phyloP scores from a whole-genome alignment of 352 stramenopile genomes.

The Phytophthora cajani region DNA sequence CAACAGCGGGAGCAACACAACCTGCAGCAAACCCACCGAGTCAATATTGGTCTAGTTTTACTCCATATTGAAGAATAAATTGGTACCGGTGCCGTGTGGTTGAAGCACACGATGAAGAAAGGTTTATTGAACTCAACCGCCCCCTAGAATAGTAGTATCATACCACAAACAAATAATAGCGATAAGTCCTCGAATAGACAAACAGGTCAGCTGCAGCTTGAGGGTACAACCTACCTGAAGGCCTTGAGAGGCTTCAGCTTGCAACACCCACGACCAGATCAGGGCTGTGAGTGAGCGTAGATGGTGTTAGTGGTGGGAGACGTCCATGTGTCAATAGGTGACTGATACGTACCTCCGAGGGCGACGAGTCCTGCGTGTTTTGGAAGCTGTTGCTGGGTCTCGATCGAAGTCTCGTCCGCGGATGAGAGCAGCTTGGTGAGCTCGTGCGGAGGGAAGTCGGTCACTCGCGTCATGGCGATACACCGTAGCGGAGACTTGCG shows the following conservation, averaged over 20 bases:
- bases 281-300: slow-evolving; percentile 18
- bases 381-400: not conserved
- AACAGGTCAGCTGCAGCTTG: not conserved
- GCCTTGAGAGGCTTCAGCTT: slow-evolving; percentile 37
- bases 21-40: slow-evolving; percentile 24
- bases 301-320: not conserved
- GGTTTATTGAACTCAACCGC: slow-evolving; percentile 49
- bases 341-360: slow-evolving; percentile 11
- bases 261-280: slow-evolving; percentile 43
- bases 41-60: not conserved
- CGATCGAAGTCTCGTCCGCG: not conserved
- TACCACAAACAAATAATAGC: too few relatives aligned
- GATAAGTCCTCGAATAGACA: not conserved
- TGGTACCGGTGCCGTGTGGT: slow-evolving; percentile 48
- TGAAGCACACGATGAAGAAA: slow-evolving; percentile 70
- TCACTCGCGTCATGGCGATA: not conserved
- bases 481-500: not conserved
- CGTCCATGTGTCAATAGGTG: slow-evolving; percentile 3
- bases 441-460: slow-evolving; percentile 13
- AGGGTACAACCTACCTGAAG: slow-evolving; percentile 18
- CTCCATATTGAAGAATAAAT: not conserved
- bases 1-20: slow-evolving; percentile 44
- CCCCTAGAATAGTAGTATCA: slow-evolving; percentile 2
- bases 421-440: slow-evolving; percentile 12
- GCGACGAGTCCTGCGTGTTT: slow-evolving; percentile 26